Evolutionary conservation across 2,329 filamentous ascomycete species (phyloP).

Genomic region (Aspergillus transmontanensis): DNA sequence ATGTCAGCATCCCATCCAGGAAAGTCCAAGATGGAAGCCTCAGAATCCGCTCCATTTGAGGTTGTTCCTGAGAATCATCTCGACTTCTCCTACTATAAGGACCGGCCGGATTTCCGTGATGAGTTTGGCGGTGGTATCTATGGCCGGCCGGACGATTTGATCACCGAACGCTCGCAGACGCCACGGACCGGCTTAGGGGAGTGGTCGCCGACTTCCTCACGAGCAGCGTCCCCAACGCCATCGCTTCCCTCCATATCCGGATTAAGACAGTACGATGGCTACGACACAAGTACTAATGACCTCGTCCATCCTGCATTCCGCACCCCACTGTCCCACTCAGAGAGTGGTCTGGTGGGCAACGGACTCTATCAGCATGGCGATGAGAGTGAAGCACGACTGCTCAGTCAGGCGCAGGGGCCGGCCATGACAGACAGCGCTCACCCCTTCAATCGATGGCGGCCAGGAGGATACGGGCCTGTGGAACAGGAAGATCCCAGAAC

Average conservation of each 20-base stretch:
- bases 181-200: conserved; percentile 41
- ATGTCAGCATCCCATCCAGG: conserved; percentile 68
- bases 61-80: conserved; percentile 83
- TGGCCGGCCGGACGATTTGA: conserved; percentile 48
- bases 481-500: conserved; percentile 39
- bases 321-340: conserved; percentile 28
- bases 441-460: conserved; percentile 38
- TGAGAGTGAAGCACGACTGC: conserved; percentile 43
- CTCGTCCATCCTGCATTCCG: conserved; percentile 42
- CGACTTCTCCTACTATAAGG: conserved; percentile 90
- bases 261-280: conserved; percentile 29
- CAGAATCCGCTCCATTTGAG: conserved; percentile 73
- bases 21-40: conserved; percentile 43
- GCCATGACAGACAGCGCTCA: conserved; percentile 23
- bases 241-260: conserved; percentile 36
- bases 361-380: conserved; percentile 39
- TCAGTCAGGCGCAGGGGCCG: conserved; percentile 40
- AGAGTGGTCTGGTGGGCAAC: conserved; percentile 22
- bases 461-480: conserved; percentile 41
- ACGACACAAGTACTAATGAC: conserved; percentile 25
- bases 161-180: conserved; percentile 48
- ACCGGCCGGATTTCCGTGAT: conserved; percentile 82
- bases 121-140: conserved; percentile 76
- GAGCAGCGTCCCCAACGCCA: conserved; percentile 43
- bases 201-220: conserved; percentile 43